Percentiles rank a stretch among this genome's conserved stretches.
These are phyloP conservation scores for Ochromonas danica DNA, from an alignment of 108 stramenopile genomes.

Conservation along the genomic window DNA sequence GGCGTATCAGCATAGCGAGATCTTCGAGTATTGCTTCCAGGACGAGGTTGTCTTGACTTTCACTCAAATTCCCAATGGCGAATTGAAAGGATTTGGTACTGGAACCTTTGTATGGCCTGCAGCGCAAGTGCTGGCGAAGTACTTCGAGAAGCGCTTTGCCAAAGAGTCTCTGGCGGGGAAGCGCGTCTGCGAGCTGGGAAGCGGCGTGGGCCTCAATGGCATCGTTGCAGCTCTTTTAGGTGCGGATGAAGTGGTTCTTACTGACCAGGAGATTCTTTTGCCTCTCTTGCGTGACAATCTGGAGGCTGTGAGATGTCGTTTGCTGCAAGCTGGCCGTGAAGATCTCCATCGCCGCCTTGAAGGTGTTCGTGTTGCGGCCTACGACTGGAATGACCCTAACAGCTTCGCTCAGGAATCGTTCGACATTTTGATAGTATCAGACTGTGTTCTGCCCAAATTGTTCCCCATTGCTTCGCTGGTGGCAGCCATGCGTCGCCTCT, in stretches of 20 bases:
- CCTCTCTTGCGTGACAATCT: conserved; percentile 67
- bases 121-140: conserved; percentile 72
- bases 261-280: conserved; percentile 73
- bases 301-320: conserved; percentile 32
- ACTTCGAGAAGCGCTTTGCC: conserved; percentile 61
- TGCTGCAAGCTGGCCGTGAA: too few relatives aligned
- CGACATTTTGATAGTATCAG: conserved; percentile 71
- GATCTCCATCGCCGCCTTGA: too few relatives aligned
- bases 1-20: conserved; percentile 62
- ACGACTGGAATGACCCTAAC: too few relatives aligned
- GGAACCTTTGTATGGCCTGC: conserved; percentile 88
- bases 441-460: conserved; percentile 83
- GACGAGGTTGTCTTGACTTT: conserved; percentile 53
- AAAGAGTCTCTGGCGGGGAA: conserved; percentile 41
- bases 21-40: conserved; percentile 58
- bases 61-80: conserved; percentile 69
- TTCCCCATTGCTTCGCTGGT: conserved; percentile 83
- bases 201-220: conserved; percentile 73
- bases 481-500: conserved; percentile 61
- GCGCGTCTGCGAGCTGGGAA: conserved; percentile 69
- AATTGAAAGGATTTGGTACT: conserved; percentile 79
- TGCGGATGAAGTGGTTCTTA: conserved; percentile 64
- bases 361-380: too few relatives aligned
- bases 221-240: conserved; percentile 72
- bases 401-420: conserved; percentile 46